Evolutionary conservation across 2,329 filamentous ascomycete species (phyloP), one percentile per base, ranked within the genome.

Genomic region (Hypomyces perniciosus): DNA sequence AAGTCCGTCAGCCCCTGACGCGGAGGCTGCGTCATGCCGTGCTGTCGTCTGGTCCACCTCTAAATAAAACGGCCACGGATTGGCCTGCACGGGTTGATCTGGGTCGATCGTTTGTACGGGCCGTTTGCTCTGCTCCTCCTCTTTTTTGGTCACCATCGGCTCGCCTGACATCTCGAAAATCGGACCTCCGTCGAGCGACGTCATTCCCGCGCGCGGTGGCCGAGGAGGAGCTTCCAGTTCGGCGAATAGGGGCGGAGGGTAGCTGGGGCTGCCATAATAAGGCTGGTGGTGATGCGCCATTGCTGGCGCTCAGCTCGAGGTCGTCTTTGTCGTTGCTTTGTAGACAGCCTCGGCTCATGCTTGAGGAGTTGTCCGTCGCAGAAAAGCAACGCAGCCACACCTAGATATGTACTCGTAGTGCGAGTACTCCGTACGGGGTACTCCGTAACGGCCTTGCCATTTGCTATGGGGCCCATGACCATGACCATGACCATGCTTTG

Each of bases 91-190:
- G 13, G 49, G 37, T 30, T 51, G 13, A 27, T 48, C 26, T 51
- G 46, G 26, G 44, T 48, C 54, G 4, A 37, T 42, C 9, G 33
- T 31, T 34, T 46, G 48, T 41, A 35, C 40, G 33, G 33, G 47
- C 30, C 52, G 48, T 37, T 20, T 45, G 6, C 33, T 50, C 46
- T 51, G 40, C 10, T 56, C 45, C n/a, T 33, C 44, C 20, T 50
- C 43, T 8, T 49, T 46, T 37, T 27, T 52, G 4, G 30, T 20
- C 12, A 46, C 43, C n/a, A 54, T 55, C 30, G 63, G 53, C 44
- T 68, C 65, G 53, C 57, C 61, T 5, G 61, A 38, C 64, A 69
- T 66, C 50, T 68, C 67, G 41, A 65, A 68, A 46, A 62, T 52
- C 39, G 59, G 55, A 34, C 51, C 50, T 38, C 57, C 60, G 48